A percentile compares a stretch with the other conserved stretches of the same genome.
Conservation (phyloP, 345 rosid genomes). For the Rhizophora apiculata region DNA sequence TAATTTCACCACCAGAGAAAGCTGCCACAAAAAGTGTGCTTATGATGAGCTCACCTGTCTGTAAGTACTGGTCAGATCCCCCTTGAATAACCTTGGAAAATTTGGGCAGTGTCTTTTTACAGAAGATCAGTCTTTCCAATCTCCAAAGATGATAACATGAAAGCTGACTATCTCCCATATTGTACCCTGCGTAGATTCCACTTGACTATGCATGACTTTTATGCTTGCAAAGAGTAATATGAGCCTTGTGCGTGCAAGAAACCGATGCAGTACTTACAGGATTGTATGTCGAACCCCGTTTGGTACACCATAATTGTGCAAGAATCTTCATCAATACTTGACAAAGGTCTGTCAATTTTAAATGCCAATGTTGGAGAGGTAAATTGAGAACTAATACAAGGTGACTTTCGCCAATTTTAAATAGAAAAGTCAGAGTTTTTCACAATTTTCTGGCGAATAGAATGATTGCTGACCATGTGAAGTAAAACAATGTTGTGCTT, state of each 20-base stretch:
- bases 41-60: not conserved
- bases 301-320: not conserved
- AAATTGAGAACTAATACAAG: too few relatives aligned
- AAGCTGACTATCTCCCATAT: not conserved
- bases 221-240: not conserved
- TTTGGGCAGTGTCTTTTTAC: not conserved
- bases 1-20: constrained; percentile 8
- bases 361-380: too few relatives aligned
- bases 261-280: not conserved
- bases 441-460: too few relatives aligned
- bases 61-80: not conserved
- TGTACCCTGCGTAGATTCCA: not conserved
- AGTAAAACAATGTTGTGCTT: too few relatives aligned
- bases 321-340: constrained; percentile 8
- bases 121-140: not conserved
- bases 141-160: not conserved
- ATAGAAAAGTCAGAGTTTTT: too few relatives aligned
- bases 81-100: not conserved
- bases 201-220: not conserved
- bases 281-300: not conserved
- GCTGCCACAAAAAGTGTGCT: constrained; percentile 8
- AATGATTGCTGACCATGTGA: too few relatives aligned
- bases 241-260: not conserved
- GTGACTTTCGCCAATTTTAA: too few relatives aligned
- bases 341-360: not conserved